These are phyloP conservation scores for Nicotiana otophora DNA, from an alignment of 257 asterid genomes.

Conservation along the genomic window DNA sequence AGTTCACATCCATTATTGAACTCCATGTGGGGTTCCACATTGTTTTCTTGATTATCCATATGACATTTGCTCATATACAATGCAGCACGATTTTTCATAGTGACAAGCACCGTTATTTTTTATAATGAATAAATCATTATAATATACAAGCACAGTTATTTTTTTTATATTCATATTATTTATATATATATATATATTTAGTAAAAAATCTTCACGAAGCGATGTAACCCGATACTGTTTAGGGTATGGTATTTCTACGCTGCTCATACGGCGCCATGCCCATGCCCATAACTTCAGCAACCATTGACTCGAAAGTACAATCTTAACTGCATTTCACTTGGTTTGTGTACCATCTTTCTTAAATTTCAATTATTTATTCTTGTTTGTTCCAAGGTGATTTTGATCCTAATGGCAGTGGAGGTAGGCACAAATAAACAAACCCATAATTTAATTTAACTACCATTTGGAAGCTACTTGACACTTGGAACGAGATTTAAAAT, in stretches of 20 bases:
- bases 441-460: neutral
- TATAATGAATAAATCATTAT: too few species aligned
- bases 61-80: neutral
- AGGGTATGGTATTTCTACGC: too few species aligned
- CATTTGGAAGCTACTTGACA: neutral
- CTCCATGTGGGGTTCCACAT: neutral
- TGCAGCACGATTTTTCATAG: too few species aligned
- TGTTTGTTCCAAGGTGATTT: neutral
- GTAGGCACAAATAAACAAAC: neutral
- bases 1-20: neutral
- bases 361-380: neutral
- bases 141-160: too few species aligned
- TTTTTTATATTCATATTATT: too few species aligned
- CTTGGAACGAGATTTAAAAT: neutral
- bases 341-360: neutral
- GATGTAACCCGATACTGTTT: fast-evolving
- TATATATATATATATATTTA: too few species aligned
- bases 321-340: neutral
- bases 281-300: neutral
- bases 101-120: too few species aligned
- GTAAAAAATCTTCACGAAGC: too few species aligned
- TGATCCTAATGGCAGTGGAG: neutral
- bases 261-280: neutral
- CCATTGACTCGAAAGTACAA: neutral
- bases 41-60: neutral